Evolutionary conservation across 2,329 filamentous ascomycete genomes (phyloP).

Genomic region (Cladosporium cucumerinum): DNA sequence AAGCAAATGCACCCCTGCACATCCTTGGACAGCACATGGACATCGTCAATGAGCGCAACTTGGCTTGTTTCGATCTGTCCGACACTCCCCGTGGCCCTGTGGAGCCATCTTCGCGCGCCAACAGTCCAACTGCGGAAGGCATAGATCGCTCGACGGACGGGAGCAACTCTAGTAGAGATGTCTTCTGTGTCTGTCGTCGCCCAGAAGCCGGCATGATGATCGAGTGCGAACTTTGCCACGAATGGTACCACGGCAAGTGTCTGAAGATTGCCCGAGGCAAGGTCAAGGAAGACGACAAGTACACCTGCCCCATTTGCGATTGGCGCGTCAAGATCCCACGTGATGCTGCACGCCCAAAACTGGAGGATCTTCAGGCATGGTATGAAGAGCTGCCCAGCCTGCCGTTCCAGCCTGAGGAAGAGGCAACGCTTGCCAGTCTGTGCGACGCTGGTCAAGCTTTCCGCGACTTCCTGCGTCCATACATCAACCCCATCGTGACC

Average conservation of each 20-base stretch:
- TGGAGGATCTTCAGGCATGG: conserved; percentile 83
- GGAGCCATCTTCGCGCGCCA: conserved; percentile 85
- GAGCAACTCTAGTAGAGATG: conserved; percentile 61
- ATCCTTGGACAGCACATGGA: conserved; percentile 94
- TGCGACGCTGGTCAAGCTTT: conserved; percentile 82
- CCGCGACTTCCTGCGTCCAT: conserved; percentile 73
- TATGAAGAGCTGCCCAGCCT: conserved; percentile 70
- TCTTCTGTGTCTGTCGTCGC: conserved; percentile 94
- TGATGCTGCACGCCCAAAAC: conserved; percentile 89
- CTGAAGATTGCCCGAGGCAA: conserved; percentile 96
- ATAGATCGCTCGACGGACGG: conserved; percentile 44
- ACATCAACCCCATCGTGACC: conserved; percentile 71
- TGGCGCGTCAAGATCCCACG: conserved; percentile 96
- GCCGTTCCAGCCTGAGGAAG: conserved; percentile 95
- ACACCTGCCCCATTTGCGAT: conserved; percentile 96
- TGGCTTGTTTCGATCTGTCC: conserved; percentile 83
- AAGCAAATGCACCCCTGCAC: conserved; percentile 93
- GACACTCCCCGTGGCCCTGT: conserved; percentile 88
- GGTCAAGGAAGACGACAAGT: conserved; percentile 97
- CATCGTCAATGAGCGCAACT: conserved; percentile 84
- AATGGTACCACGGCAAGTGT: conserved; percentile 99
- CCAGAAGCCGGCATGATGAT: conserved; percentile 99
- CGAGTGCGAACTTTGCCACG: conserved; percentile 95
- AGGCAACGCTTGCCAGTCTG: conserved; percentile 79
- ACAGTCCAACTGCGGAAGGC: conserved; percentile 51